Base-by-base conservation (phyloP, 768 basidiomycete genomes). In the Boletus coccyginus region DNA sequence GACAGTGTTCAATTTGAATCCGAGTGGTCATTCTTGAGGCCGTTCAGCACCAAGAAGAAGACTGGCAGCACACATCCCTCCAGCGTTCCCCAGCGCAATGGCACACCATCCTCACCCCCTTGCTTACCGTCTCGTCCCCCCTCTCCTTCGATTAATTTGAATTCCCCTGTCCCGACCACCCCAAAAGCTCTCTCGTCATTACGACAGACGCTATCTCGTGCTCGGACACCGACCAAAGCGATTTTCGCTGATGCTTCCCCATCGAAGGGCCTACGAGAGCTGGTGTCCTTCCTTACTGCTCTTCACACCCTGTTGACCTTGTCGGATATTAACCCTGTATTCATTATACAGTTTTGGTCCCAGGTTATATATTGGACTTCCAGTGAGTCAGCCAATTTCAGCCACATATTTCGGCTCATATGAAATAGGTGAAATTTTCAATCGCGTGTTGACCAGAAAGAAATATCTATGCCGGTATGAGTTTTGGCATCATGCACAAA, bases 321-420 rank as follows among this genome's bases (percentile, higher is more conserved):
- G 39, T 92, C 95, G 46, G 90, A 94, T 55, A 83, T 98, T 61
- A 98, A 98, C 67, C 93, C 97, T 14, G 86, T 82, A 9, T 77
- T 98, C 17, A 86, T 86, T 49, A 86, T 88, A 7, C 97, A 99
- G 70, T 79, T 95, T 48, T 96, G 94, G 86, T 95, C 94, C 1
- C 97, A 99, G 72, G 85, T 97, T n/a, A 88, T 97, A 78, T 98
- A 95, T 69, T 99, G 97, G 97, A 88, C 94, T 52, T 88, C 94
- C 24, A 92, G 94, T 91, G 78, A 78, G 86, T 63, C 2, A 14
- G n/a, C 70, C n/a, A 63, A 13, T 11, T 44, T 38, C 39, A 19
- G 16, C 24, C 32, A 29, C 52, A 32, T 19, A 49, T 38, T 43
- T 21, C 40, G 19, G 33, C 65, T 62, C 13, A 60, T 45, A 52